Evolutionary conservation across 805 yeast species (phyloP), one percentile per base, ranked within the genome.

Genomic region (Grigorovia jiainica): DNA sequence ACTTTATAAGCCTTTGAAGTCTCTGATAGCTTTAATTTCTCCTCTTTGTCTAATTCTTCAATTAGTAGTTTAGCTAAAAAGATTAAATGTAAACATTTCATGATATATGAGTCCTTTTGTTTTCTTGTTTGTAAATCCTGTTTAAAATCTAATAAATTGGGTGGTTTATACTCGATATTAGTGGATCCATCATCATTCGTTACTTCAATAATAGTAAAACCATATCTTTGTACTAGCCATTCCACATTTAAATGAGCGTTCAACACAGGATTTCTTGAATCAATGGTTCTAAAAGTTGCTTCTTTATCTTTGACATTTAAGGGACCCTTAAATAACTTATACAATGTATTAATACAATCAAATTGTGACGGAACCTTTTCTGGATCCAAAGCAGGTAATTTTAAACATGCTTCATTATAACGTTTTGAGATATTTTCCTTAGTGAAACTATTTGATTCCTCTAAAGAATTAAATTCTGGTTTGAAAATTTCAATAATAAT

Each of bases 241-340:
- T 63, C 57, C 2, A 82, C 68, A 47, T 82, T 78, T 5, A 84
- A 57, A 43, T 75, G 75, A 3, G 82, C 65, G 47, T 74, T 77
- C 43, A 82, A 60, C 1, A 71, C 63, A 13, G 75, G 66, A 45
- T 72, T 72, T n/a, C 63, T 57, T 3, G 75, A 58, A 45, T 71
- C 67, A 31, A 87, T 78, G 0, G 82, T 75, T 51, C 75, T 79
- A 3, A 67, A 60, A 9, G 72, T 74, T 5, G 69, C 72, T 2
- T 58, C 63, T 2, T 71, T 63, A 2, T 55, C 59, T 19, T 71
- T 57, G 7, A 60, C 51, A 17, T 66, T 56, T 18, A 86, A 58
- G 0, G 95, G 90, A 2, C 87, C 89, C 47, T 69, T 75, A 37
- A 85, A 62, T 7, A 82, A 80, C 46, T 75, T 77, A 49, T 73